phyloP scores from a whole-genome alignment of 2,329 filamentous ascomycete species.

The Exophiala mesophila region DNA sequence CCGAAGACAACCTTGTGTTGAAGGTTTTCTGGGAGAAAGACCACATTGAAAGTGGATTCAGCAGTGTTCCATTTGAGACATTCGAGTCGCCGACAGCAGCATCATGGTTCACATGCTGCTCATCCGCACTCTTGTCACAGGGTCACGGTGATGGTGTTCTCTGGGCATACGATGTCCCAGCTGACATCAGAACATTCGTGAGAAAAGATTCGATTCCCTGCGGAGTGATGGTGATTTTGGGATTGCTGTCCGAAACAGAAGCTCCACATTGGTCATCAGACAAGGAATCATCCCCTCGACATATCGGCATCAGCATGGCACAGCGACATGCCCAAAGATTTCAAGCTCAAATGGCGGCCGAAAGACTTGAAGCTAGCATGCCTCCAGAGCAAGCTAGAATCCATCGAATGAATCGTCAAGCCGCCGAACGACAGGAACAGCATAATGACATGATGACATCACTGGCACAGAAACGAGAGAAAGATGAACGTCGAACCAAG shows the following conservation, averaged over 20 bases:
- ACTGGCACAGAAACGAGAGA: constrained; percentile 15
- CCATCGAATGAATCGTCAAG: constrained; percentile 22
- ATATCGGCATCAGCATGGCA: constrained; percentile 14
- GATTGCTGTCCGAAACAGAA: constrained; percentile 26
- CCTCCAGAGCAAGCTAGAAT: constrained; percentile 28
- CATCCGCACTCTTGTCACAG: constrained; percentile 24
- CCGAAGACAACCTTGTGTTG: constrained; percentile 26
- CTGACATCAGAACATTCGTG: constrained; percentile 23
- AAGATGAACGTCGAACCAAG: constrained; percentile 24
- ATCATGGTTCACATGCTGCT: constrained; percentile 29
- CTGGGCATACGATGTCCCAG: constrained; percentile 27
- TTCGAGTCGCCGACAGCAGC: constrained; percentile 15
- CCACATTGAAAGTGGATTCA: constrained; percentile 24
- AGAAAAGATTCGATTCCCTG: constrained; percentile 29
- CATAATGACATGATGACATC: constrained; percentile 23
- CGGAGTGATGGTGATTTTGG: constrained; percentile 29
- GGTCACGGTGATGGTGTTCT: constrained; percentile 21
- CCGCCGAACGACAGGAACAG: constrained; percentile 16
- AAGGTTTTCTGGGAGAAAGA: constrained; percentile 27
- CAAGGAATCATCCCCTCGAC: constrained; percentile 5
- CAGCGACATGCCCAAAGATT: constrained; percentile 21
- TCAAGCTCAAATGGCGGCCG: constrained; percentile 18
- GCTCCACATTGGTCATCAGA: constrained; percentile 27
- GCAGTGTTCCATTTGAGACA: constrained; percentile 13
- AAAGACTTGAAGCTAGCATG: constrained; percentile 27